Conservation (phyloP, 495 filamentous ascomycete genomes). For the Haplographium delicatum region DNA sequence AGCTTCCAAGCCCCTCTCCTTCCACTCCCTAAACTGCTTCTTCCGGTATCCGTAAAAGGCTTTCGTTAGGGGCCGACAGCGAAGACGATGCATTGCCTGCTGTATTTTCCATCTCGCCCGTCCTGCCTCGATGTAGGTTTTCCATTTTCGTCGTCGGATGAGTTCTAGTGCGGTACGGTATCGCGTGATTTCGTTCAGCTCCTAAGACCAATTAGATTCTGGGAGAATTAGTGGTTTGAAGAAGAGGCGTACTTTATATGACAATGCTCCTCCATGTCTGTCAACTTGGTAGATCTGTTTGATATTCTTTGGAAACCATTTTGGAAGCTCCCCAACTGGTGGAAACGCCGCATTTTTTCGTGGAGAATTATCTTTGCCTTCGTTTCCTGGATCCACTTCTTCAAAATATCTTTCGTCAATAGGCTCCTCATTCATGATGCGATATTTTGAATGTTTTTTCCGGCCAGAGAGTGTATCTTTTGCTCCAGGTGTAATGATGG, state of each 20-base stretch:
- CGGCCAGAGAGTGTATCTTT: not conserved
- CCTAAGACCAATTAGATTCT: not conserved
- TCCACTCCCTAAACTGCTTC: constrained; percentile 1
- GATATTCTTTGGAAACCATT: constrained; percentile 10
- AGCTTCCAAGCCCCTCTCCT: not conserved
- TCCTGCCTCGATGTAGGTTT: constrained; percentile 7
- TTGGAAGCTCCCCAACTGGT: constrained; percentile 3
- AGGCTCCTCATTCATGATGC: not conserved
- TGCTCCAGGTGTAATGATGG: not conserved
- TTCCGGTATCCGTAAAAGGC: not conserved
- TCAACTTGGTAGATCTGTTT: constrained; percentile 5
- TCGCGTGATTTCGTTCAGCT: constrained; percentile 13
- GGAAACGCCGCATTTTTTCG: not conserved
- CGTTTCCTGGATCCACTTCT: not conserved
- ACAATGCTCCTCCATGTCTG: constrained; percentile 5
- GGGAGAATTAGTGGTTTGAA: not conserved
- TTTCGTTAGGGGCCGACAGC: not conserved
- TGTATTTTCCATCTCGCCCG: constrained; percentile 3
- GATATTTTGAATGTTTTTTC: not conserved
- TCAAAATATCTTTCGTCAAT: not conserved
- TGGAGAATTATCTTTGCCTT: not conserved
- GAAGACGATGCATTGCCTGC: not conserved
- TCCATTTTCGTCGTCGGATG: constrained; percentile 9
- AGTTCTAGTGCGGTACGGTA: constrained; percentile 6
- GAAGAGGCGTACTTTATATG: constrained; percentile 6